Base-by-base conservation (phyloP, 345 rosid genomes). In the Reutealis trisperma region DNA sequence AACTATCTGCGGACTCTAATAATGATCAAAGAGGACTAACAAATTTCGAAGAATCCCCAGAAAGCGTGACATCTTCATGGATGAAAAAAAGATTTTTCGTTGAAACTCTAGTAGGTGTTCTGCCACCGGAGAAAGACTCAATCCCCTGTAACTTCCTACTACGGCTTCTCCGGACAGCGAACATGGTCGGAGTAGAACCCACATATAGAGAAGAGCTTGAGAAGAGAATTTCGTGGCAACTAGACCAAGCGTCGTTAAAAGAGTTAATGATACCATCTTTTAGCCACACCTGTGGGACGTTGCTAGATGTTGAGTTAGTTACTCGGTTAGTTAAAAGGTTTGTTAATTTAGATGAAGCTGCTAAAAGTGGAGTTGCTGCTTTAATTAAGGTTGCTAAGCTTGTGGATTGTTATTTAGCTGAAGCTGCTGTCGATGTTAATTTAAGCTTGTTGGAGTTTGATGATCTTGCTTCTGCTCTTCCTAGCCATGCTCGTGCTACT, bases 261-360 rank as follows among this genome's bases (percentile, higher is more conserved):
- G 99, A 95, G 83, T 52, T 95, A 12, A 82, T 95, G 99, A 90
- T 95, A 77, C 99, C 99, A 1, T 93, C 97, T 10, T 95, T 95
- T 9, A 93, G 97, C 78, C 98, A 93, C 81, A 89, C 90, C 6
- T 86, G 92, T 51, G 88, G 87, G 63, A 93, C 95, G 18, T 70
- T 95, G 77, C 85, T 95, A 0, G 99, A 95, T 24, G 89, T 92
- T 5, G 97, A 88, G 88, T 89, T 93, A 0, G 88, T 92, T 61
- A 82, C 80, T 62, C 84, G 98, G 75, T 72, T 95, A 74, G 97
- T 92, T 74, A 83, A 68, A 86, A 85, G 87, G 75, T 95, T 93
- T 25, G 78, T 82, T 13, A 65, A 70, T 24, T 63, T 84, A 65
- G 88, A 90, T n/a, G 92, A 91, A 73, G 87, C 83, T 0, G 80